These are phyloP conservation scores for Rubia peregrina DNA, from an alignment of 305 asterid species.

Conservation along the genomic window DNA sequence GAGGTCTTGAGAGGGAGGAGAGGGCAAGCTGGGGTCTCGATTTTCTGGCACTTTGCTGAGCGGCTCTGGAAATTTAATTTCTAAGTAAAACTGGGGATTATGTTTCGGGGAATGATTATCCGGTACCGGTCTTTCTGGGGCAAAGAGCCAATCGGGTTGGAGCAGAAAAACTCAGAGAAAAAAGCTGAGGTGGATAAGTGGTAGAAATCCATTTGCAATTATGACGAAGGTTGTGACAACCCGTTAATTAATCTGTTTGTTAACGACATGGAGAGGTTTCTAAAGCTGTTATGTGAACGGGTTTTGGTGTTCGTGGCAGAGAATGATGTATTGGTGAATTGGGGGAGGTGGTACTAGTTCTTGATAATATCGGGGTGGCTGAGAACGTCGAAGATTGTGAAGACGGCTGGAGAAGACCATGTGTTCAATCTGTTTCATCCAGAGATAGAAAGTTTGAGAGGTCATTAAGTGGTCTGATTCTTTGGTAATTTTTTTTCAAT, in stretches of 20 bases:
- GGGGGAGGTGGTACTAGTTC: conserved; percentile 42
- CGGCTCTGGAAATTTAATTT: too few relatives aligned
- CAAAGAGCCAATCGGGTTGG: too few relatives aligned
- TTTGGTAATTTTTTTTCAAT: conserved; percentile 31
- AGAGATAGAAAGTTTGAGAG: conserved; percentile 22
- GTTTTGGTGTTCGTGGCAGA: conserved; percentile 51
- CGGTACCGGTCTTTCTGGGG: too few relatives aligned
- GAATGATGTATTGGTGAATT: conserved; percentile 53
- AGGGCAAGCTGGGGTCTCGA: too few relatives aligned
- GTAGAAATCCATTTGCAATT: conserved; percentile 58
- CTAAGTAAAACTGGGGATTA: too few relatives aligned
- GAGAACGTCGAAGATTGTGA: conserved; percentile 43
- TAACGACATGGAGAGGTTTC: conserved; percentile 18
- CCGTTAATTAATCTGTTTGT: conserved; percentile 57
- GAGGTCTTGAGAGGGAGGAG: too few relatives aligned
- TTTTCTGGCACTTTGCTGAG: too few relatives aligned
- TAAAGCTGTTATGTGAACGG: conserved; percentile 24
- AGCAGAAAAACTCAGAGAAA: too few relatives aligned
- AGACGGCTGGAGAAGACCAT: conserved; percentile 59
- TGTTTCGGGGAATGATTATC: too few relatives aligned
- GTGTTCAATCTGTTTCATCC: conserved; percentile 60
- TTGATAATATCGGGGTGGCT: conserved; percentile 37
- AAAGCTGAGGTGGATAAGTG: too few relatives aligned
- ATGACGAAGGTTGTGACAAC: conserved; percentile 45
- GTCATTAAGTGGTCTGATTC: conserved; percentile 32